Base-by-base conservation (phyloP, 2,329 filamentous ascomycete genomes). In the Cercospora brassicicola region DNA sequence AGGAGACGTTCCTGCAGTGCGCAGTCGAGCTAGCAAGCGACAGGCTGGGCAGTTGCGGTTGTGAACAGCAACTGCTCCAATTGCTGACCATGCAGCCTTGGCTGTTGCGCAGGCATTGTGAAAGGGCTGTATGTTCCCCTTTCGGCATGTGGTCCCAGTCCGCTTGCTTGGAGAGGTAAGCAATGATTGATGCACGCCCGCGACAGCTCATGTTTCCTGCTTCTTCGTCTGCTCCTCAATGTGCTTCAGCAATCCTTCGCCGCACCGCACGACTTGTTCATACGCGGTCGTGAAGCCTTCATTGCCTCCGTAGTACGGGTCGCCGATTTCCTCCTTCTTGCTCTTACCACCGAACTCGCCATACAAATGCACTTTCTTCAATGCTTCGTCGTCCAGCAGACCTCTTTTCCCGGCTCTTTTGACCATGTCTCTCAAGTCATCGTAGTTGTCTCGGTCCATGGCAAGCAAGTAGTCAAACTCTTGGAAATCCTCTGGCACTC, bases 391-490 rank as follows among this genome's bases (percentile, higher is more conserved):
- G 39, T 83, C n/a, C 45, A 77, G 55, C 30, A 75, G 74, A 20
- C 72, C 73, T 71, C 74, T 77, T 73, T 79, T 80, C n/a, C 79
- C 87, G 72, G 87, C 83, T 67, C 84, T 82, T 66, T 78, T 74
- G 71, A 87, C 83, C 76, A 90, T 80, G 36, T 88, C 84, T 75
- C 88, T 79, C 67, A 96, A 81, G 76, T 96, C 87, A 8, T 85
- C 83, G 55, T 96, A 83, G 78, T 98, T 98, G 56, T 89, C 87
- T 59, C 87, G 84, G 78, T 99, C 95, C 95, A 99, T 99, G 69
- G 92, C 94, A 66, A 99, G 89, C 68, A 99, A 89, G 81, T 96
- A 98, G 80, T 98, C 93, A 76, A 97, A 98, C 15, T 86, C 85
- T 65, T 89, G 83, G 75, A 98, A 96, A 80, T 99, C 95, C 62